A percentile compares a stretch with the other conserved stretches of the same genome.
Evolutionary conservation across 805 yeast species (phyloP).

Genomic region (Candida maltosa): DNA sequence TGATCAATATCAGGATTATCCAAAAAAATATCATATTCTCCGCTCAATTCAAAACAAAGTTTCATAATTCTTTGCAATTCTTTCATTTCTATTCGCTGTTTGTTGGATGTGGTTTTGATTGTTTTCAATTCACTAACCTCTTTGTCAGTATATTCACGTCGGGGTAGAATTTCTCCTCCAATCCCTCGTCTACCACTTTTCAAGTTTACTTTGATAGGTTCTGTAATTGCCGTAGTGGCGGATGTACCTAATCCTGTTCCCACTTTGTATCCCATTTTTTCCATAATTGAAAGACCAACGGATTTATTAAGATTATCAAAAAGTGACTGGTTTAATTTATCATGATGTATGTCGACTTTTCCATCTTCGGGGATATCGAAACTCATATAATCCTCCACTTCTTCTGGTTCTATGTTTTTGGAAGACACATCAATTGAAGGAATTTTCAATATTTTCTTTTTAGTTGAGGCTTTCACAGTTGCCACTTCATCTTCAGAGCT

Average conservation of each 20-base stretch:
- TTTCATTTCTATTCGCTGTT: conserved; percentile 1
- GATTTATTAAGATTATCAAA: conserved; percentile 20
- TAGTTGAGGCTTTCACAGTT: neutral
- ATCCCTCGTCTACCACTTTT: neutral
- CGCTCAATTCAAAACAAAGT: conserved; percentile 39
- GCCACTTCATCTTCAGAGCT: conserved; percentile 3
- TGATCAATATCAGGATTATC: conserved; percentile 20
- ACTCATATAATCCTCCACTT: conserved; percentile 11
- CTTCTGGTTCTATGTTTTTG: neutral
- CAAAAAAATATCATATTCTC: conserved; percentile 25
- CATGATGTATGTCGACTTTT: conserved; percentile 7
- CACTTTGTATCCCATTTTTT: conserved; percentile 53
- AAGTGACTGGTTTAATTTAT: conserved; percentile 1
- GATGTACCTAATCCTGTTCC: conserved; percentile 44
- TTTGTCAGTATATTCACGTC: neutral
- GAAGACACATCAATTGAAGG: conserved; percentile 2
- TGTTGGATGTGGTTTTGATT: conserved; percentile 2
- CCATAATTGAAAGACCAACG: conserved; percentile 51
- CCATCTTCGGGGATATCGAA: conserved; percentile 4
- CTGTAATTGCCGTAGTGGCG: conserved; percentile 16
- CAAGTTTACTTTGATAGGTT: conserved; percentile 26
- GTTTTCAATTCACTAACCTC: conserved; percentile 6
- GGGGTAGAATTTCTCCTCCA: neutral
- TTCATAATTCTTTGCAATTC: conserved; percentile 29
- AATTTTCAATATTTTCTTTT: conserved; percentile 5